Evolutionary conservation across 768 basidiomycete species (phyloP), one percentile per base, ranked within the genome.

Genomic region (Inosperma sp.): DNA sequence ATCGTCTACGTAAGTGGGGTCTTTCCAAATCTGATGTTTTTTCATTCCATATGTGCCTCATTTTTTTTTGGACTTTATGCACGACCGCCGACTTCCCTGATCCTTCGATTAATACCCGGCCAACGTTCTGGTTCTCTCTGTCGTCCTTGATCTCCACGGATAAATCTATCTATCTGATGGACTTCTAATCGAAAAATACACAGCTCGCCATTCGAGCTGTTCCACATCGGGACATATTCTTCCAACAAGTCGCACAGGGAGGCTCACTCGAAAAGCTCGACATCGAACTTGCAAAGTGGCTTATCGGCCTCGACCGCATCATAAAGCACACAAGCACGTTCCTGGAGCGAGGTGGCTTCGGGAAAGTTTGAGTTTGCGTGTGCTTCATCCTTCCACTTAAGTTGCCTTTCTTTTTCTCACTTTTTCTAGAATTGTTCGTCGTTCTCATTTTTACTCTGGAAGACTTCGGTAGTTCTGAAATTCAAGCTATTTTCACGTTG

Each of bases 161-260:
- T 22, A 34, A 34, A 22, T n/a, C 12, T 6, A 25, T 14, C 26
- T 5, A 10, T 29, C 6, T 19, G n/a, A 7, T 16, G 5, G 23
- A 8, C 4, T 7, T 12, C 45, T 2, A 13, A 13, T 13, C 46
- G 14, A 34, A 7, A 7, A 16, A 8, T 3, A 9, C 27, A 6
- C 52, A 83, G 81, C 59, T 83, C 1, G 82, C 82, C 3, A 76
- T 83, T 41, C 78, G 78, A 44, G 78, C 75, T 27, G 83, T 79
- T 25, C 83, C 86, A 0, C 68, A 74, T 13, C 81, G 86, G 1
- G 64, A 65, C 21, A 79, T 81, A 35, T 89, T 89, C 62, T 86
- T 82, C 54, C 62, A 67, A 4, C 75, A 78, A 17, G 73, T 89
- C n/a, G 72, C 80, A 1, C 74, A 85, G 47, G 81, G 83, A 1